Evolutionary conservation across 2,329 filamentous ascomycete species (phyloP).

Genomic region (Pseudopithomyces maydicus): DNA sequence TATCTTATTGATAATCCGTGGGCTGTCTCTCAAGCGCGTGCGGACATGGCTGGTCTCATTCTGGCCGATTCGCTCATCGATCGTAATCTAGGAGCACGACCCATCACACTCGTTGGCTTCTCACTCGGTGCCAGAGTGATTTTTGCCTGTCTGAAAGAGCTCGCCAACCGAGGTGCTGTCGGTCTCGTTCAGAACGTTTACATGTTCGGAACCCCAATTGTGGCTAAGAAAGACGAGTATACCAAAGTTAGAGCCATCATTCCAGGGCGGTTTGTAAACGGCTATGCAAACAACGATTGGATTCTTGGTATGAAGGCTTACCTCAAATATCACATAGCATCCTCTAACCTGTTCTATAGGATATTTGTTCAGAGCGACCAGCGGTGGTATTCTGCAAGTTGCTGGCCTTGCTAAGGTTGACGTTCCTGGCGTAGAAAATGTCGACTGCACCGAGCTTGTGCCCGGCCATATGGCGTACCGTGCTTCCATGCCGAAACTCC

Average conservation of each 20-base stretch:
- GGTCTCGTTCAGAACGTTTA: conserved; percentile 95
- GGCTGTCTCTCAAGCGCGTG: conserved; percentile 93
- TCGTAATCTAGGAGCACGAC: conserved; percentile 85
- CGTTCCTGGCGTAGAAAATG: conserved; percentile 84
- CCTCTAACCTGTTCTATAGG: conserved; percentile 43
- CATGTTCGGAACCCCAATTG: conserved; percentile 88
- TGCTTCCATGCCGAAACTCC: conserved; percentile 83
- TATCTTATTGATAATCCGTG: conserved; percentile 99
- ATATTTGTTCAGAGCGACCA: conserved; percentile 93
- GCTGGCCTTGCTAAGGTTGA: conserved; percentile 82
- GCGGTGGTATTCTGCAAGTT: conserved; percentile 86
- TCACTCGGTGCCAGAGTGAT: conserved; percentile 92
- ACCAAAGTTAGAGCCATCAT: conserved; percentile 81
- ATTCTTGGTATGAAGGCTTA: conserved; percentile 67
- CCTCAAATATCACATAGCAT: no score
- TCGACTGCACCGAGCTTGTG: conserved; percentile 84
- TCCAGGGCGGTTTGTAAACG: conserved; percentile 91
- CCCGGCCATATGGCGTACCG: conserved; percentile 97
- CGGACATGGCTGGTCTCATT: conserved; percentile 86
- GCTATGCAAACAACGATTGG: conserved; percentile 95
- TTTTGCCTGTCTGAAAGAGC: conserved; percentile 86
- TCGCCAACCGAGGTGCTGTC: conserved; percentile 80
- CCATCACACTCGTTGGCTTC: conserved; percentile 92
- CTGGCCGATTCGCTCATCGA: conserved; percentile 93
- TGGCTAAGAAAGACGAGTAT: conserved; percentile 91